Evolutionary conservation across 495 filamentous ascomycete genomes (phyloP).

Genomic region (Tirmania nivea): DNA sequence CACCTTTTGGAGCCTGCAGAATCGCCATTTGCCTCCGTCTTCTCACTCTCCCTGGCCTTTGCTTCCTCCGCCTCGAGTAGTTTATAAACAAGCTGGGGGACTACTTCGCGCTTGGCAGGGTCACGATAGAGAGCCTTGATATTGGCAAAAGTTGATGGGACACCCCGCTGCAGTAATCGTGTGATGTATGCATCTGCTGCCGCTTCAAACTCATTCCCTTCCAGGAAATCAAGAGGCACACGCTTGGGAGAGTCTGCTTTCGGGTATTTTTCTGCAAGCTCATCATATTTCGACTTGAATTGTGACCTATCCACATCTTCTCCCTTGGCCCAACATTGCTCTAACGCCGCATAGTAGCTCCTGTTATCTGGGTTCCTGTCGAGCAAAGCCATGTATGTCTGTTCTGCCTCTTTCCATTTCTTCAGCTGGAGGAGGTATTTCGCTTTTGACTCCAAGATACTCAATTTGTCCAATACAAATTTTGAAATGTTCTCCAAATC

Average conservation of each 20-base stretch:
- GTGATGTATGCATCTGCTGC: conserved; percentile 63
- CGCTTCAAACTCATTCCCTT: conserved; percentile 60
- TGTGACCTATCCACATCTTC: conserved; percentile 32
- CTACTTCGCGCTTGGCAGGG: conserved; percentile 45
- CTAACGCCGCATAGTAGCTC: conserved; percentile 61
- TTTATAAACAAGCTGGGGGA: conserved; percentile 57
- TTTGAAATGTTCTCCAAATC: conserved; percentile 61
- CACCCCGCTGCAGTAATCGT: conserved; percentile 81
- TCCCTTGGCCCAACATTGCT: conserved; percentile 33
- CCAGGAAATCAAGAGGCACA: conserved; percentile 73
- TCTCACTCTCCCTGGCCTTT: conserved; percentile 21
- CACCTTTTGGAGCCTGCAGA: conserved; percentile 44
- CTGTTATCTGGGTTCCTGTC: conserved; percentile 75
- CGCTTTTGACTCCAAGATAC: conserved; percentile 75
- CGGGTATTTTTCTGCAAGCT: conserved; percentile 58
- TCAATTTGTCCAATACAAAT: conserved; percentile 59
- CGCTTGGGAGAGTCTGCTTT: conserved; percentile 67
- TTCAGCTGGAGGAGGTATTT: conserved; percentile 63
- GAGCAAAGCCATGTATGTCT: conserved; percentile 58
- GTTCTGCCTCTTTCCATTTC: conserved; percentile 56
- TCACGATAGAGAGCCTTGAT: conserved; percentile 77
- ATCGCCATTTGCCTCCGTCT: conserved; percentile 33
- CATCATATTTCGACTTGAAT: conserved; percentile 45
- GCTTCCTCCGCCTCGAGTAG: conserved; percentile 35
- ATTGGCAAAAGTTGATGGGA: conserved; percentile 89